Conservation (phyloP, 768 basidiomycete species). For the Phanerochaete sordida region DNA sequence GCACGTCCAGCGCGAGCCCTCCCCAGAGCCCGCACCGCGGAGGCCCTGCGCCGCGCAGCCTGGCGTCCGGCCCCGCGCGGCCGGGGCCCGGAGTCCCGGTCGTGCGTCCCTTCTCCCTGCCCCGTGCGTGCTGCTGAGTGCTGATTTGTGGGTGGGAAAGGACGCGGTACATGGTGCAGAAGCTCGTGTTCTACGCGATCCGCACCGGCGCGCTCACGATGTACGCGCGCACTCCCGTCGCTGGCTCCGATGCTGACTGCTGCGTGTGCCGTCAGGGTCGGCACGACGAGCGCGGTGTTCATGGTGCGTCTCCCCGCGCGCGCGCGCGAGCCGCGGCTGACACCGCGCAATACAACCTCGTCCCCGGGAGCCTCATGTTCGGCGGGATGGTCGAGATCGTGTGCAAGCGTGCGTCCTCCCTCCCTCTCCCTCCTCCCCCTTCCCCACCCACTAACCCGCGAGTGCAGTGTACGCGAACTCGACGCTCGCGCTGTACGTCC, state of each 20-base stretch:
- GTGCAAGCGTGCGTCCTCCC: background rate
- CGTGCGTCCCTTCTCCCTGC: too few species aligned
- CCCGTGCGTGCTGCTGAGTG: too few species aligned
- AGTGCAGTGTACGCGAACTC: background rate
- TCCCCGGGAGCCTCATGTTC: background rate
- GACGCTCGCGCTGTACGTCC: background rate
- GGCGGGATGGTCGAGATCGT: constrained; percentile 1
- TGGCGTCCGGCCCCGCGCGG: too few species aligned
- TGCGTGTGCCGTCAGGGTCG: too few species aligned
- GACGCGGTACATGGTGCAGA: background rate
- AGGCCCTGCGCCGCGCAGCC: too few species aligned
- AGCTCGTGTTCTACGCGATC: background rate
- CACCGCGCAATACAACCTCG: too few species aligned
- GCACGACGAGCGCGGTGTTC: background rate
- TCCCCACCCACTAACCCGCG: background rate
- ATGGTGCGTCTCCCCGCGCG: background rate
- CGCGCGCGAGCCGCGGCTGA: too few species aligned
- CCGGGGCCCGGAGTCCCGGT: too few species aligned
- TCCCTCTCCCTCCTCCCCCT: background rate
- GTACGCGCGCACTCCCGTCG: background rate
- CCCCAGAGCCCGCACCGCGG: too few species aligned
- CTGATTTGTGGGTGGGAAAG: background rate
- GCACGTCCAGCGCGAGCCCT: too few species aligned
- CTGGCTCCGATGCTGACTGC: too few species aligned
- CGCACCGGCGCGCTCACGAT: background rate